phyloP scores from a whole-genome alignment of 148 eudicot genomes.

The Chenopodium suecicum region DNA sequence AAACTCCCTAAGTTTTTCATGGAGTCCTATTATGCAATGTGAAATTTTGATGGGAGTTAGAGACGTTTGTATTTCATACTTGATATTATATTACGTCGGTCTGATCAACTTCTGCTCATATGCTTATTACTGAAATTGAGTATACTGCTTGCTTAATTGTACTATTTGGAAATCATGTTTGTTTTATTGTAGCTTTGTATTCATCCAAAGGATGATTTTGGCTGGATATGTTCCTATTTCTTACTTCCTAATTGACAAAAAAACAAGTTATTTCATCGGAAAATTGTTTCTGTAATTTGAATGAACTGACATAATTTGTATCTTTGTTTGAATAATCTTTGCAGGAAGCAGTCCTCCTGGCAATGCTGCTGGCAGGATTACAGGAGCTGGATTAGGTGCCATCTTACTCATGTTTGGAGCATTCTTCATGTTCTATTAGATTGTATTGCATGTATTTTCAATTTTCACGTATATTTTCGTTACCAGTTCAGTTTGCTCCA shows the following conservation, averaged over 20 bases:
- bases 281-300: neutral
- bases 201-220: neutral
- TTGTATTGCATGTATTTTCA: neutral
- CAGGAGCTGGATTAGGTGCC: conserved; percentile 4
- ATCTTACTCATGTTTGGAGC: neutral
- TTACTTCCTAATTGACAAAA: neutral
- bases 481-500: neutral
- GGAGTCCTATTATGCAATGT: neutral
- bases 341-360: conserved; percentile 4
- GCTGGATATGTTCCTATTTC: neutral
- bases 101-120: neutral
- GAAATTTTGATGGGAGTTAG: neutral
- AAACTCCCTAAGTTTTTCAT: neutral
- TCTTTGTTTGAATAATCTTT: neutral
- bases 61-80: neutral
- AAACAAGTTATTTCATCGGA: neutral
- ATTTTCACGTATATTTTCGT: neutral
- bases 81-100: neutral
- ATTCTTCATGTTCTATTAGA: neutral
- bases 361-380: neutral
- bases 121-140: neutral
- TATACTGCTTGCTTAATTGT: neutral
- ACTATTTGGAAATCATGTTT: neutral
- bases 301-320: neutral
- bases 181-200: neutral